phyloP scores from a whole-genome alignment of 2,329 filamentous ascomycete species.

The Ramichloridium luteum region DNA sequence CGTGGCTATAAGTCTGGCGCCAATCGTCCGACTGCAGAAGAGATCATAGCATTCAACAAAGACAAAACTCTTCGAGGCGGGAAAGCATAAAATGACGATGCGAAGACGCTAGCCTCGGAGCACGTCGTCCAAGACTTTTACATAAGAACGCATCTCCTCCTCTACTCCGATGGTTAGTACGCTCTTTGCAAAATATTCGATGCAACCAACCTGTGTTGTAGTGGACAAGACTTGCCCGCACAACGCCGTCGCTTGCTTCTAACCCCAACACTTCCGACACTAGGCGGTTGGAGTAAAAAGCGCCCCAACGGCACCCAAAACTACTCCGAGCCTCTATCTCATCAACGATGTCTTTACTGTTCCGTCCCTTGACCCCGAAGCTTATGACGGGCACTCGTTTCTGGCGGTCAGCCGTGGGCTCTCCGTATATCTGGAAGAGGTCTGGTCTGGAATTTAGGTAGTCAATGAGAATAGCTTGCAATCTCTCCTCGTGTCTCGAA shows the following conservation, averaged over 20 bases:
- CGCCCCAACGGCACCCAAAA: constrained; percentile 54
- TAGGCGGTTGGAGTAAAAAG: constrained; percentile 56
- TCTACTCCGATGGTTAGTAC: constrained; percentile 26
- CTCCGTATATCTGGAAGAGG: constrained; percentile 46
- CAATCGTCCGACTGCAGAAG: constrained; percentile 32
- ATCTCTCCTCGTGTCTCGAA: constrained; percentile 44
- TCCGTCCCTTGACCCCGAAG: constrained; percentile 48
- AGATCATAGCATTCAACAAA: constrained; percentile 19
- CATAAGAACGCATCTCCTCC: constrained; percentile 44
- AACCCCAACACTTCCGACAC: constrained; percentile 44
- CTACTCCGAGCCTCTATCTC: constrained; percentile 46
- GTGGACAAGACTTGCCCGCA: constrained; percentile 59
- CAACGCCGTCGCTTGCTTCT: constrained; percentile 49
- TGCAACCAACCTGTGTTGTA: constrained; percentile 52
- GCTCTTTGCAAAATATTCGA: not conserved
- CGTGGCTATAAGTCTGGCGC: constrained; percentile 30
- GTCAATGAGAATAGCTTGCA: constrained; percentile 47
- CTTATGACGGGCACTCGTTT: constrained; percentile 54
- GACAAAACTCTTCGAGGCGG: constrained; percentile 14
- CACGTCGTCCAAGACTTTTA: constrained; percentile 41
- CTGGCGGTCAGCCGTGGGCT: constrained; percentile 34
- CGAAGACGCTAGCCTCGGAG: no score
- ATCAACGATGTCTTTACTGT: constrained; percentile 47
- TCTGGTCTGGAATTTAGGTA: constrained; percentile 44
- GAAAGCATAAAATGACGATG: no score